Base-by-base conservation (phyloP, 371 early-diverging fungal genomes). In the Saksenaea vasiformis region DNA sequence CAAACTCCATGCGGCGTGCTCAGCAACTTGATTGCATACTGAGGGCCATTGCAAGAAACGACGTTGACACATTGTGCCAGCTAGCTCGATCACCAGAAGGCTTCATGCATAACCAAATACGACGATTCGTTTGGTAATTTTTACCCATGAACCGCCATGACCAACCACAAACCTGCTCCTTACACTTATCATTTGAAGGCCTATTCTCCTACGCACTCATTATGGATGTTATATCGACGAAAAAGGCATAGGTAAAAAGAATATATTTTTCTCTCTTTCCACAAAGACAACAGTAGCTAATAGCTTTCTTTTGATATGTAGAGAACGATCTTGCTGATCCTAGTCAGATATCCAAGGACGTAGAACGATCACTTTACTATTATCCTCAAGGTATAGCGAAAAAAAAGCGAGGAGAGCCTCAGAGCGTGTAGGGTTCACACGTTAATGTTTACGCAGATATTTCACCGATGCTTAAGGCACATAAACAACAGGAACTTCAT, bases 301-400 rank as follows among this genome's bases (percentile, higher is more conserved):
- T 31, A 31, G 7, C 31, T 7, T 31, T 17, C n/a, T 14, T 19
- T 39, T 28, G n/a, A n/a, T n/a, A n/a, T n/a, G 13, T 67, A 80
- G 83, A 76, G 55, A 76, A 83, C 35, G 80, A 80, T 39, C 65
- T 83, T 54, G 73, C 76, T 26, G 83, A 83, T 70, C 74, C 78
- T 19, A 66, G 68, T 22, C 83, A 83, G 56, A 80, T 83, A 9
- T 61, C 75, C 17, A 83, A 83, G 62, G 83, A 83, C 37, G 78
- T 83, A 11, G 77, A 79, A 37, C 68, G 83, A 53, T 79, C 83
- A 51, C 66, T 83, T 44, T 83, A 83, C 59, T 83, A 79, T 60
- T 83, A 76, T 67, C 80, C 83, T 5, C 76, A 70, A 80, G 76
- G 83, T 74, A 64, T 37, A 14, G 26, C 10, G 26, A 54, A 26